These are phyloP conservation scores for Sugiyamaella mastotermitis DNA, from an alignment of 805 yeast species.

Conservation along the genomic window DNA sequence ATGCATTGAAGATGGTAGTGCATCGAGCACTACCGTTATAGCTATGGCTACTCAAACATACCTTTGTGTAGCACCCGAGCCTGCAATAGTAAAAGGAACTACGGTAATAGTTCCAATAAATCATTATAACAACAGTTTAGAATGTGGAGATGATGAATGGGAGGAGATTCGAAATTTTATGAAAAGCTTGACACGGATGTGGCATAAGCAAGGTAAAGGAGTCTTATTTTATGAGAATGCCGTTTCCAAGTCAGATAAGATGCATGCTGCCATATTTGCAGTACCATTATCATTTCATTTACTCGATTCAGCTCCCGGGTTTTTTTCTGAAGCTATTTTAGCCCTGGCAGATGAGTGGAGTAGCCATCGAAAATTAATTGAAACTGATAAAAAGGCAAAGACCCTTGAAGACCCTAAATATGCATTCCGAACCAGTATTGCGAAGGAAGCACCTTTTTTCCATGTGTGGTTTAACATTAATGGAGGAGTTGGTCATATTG, in stretches of 20 bases:
- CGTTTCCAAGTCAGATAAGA: constrained; percentile 20
- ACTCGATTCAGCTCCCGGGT: constrained; percentile 32
- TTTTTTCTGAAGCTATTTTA: constrained; percentile 38
- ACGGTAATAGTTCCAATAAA: constrained; percentile 38
- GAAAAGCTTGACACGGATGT: constrained; percentile 37
- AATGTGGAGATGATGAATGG: constrained; percentile 39
- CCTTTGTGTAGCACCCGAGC: constrained; percentile 36
- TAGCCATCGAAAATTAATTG: constrained; percentile 35
- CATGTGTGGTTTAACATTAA: constrained; percentile 44
- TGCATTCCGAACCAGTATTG: constrained; percentile 31
- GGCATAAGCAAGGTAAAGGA: constrained; percentile 31
- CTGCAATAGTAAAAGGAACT: constrained; percentile 32
- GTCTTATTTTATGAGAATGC: constrained; percentile 45
- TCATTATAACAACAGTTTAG: constrained; percentile 36
- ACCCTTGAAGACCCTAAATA: constrained; percentile 20
- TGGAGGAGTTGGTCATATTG: constrained; percentile 48
- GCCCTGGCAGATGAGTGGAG: constrained; percentile 36
- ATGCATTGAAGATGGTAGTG: constrained; percentile 31
- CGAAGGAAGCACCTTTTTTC: constrained; percentile 44
- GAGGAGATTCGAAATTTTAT: constrained; percentile 40
- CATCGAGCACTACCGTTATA: constrained; percentile 27
- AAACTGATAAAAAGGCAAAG: constrained; percentile 28
- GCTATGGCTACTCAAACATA: constrained; percentile 35
- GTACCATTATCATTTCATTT: constrained; percentile 38
- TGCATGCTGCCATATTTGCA: constrained; percentile 39